Conservation (phyloP, 352 stramenopile genomes). For the Saprolegnia parasitica region DNA sequence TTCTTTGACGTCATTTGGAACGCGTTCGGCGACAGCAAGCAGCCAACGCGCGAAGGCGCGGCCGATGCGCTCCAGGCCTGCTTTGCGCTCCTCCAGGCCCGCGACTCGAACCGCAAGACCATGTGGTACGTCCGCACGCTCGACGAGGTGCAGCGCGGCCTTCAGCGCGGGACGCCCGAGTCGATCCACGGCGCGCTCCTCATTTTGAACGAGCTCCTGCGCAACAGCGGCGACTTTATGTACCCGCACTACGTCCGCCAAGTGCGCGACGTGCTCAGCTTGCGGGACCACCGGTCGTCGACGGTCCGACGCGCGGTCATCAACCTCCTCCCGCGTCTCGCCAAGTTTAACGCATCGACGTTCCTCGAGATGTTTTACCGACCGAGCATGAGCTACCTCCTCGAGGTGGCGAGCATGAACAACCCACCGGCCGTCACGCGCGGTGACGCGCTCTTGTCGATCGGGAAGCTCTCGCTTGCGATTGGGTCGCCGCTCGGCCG, state of each 20-base stretch:
- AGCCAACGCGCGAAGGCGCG: conserved; percentile 72
- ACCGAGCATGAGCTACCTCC: conserved; percentile 74
- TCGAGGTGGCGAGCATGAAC: conserved; percentile 77
- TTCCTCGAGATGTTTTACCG: conserved; percentile 83
- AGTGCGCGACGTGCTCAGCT: conserved; percentile 66
- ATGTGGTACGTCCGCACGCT: conserved; percentile 74
- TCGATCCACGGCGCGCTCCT: conserved; percentile 74
- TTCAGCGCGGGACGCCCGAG: conserved; percentile 71
- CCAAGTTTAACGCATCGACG: conserved; percentile 85
- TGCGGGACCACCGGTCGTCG: conserved; percentile 74
- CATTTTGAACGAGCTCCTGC: conserved; percentile 81
- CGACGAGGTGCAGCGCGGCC: conserved; percentile 69
- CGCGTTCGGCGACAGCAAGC: conserved; percentile 79
- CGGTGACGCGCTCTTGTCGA: conserved; percentile 72
- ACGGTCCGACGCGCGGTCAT: conserved; percentile 79
- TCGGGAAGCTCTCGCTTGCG: conserved; percentile 76
- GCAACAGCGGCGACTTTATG: conserved; percentile 87
- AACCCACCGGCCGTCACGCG: conserved; percentile 50
- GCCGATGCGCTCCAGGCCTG: conserved; percentile 80
- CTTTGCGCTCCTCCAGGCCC: conserved; percentile 83
- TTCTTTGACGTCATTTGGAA: conserved; percentile 90
- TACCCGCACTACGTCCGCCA: conserved; percentile 72
- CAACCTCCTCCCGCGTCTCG: conserved; percentile 74
- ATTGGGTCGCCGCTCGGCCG: conserved; percentile 71
- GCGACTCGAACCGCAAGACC: conserved; percentile 82